A percentile compares a stretch with the other conserved stretches of the same genome.
phyloP scores from a whole-genome alignment of 306 rosid genomes.

The Dryas drummondii region DNA sequence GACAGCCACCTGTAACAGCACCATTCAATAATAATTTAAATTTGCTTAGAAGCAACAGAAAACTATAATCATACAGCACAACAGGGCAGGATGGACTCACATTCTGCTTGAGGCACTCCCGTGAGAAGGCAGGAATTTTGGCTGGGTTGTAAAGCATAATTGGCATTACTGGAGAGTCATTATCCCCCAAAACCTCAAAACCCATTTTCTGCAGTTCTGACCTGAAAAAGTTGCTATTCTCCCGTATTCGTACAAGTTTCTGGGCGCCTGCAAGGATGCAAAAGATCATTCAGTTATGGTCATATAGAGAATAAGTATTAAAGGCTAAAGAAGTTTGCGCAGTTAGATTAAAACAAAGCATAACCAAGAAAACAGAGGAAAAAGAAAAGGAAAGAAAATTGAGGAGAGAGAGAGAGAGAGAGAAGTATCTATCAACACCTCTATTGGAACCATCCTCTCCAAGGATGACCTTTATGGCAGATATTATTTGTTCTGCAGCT shows the following conservation, averaged over 20 bases:
- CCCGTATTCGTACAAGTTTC: slow-evolving; percentile 79
- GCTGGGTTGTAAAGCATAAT: slow-evolving; percentile 95
- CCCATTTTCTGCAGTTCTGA: slow-evolving; percentile 94
- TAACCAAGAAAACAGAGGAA: not conserved
- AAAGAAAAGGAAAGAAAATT: not conserved
- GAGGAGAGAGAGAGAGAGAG: slow-evolving; percentile 1
- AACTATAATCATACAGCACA: not conserved
- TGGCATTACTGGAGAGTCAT: slow-evolving; percentile 89
- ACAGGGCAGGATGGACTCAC: slow-evolving; percentile 48
- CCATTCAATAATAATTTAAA: not conserved
- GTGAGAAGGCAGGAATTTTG: slow-evolving; percentile 92
- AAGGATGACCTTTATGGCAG: slow-evolving; percentile 71
- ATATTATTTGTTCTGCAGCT: slow-evolving; percentile 85
- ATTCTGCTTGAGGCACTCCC: slow-evolving; percentile 84
- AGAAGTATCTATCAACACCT: slow-evolving; percentile 43
- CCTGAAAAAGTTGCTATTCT: slow-evolving; percentile 90
- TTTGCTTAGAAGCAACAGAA: not conserved
- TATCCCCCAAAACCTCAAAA: slow-evolving; percentile 91
- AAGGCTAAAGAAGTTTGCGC: not conserved
- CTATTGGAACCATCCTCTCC: slow-evolving; percentile 94
- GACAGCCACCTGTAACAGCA: slow-evolving; percentile 64
- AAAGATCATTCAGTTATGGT: not conserved
- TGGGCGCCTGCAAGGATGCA: slow-evolving; percentile 55
- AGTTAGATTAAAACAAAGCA: not conserved
- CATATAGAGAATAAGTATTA: not conserved